Percentiles rank a stretch among this genome's conserved stretches.
Evolutionary conservation across 73 alveolate genomes (phyloP).

Genomic region (Tetrahymena thermophila): DNA sequence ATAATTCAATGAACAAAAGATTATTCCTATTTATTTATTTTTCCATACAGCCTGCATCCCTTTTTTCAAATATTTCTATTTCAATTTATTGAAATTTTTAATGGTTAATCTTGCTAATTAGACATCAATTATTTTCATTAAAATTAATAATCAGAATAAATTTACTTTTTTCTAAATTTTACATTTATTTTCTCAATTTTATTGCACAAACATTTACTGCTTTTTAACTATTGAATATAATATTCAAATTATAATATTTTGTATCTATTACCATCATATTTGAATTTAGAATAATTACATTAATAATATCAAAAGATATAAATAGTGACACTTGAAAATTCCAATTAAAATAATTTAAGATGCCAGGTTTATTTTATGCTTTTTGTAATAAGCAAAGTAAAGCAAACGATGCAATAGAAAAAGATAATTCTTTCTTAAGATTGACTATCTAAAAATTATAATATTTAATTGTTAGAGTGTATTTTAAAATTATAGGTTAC

Average conservation of each 20-base stretch:
- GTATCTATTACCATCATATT: background rate
- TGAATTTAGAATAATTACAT: too few species aligned
- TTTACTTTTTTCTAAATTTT: background rate
- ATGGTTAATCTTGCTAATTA: background rate
- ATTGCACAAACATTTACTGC: background rate
- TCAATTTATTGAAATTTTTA: background rate
- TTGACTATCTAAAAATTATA: too few species aligned
- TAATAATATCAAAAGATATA: too few species aligned
- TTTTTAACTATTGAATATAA: too few species aligned
- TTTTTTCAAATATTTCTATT: background rate
- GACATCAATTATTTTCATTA: background rate
- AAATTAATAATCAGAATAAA: background rate
- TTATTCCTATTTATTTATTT: background rate
- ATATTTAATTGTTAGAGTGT: background rate
- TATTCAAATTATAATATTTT: too few species aligned
- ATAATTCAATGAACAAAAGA: too few species aligned
- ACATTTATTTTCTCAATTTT: too few species aligned
- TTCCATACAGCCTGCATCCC: background rate
- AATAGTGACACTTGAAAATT: too few species aligned
- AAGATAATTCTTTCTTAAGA: background rate
- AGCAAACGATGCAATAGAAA: background rate
- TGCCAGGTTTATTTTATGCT: too few species aligned
- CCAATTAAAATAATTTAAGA: too few species aligned
- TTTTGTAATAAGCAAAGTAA: too few species aligned
- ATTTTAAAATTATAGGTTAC: background rate